Percentiles rank a stretch among this genome's conserved stretches.
phyloP scores from a whole-genome alignment of 2,329 filamentous ascomycete species.

The Rugonectria rugulosa region DNA sequence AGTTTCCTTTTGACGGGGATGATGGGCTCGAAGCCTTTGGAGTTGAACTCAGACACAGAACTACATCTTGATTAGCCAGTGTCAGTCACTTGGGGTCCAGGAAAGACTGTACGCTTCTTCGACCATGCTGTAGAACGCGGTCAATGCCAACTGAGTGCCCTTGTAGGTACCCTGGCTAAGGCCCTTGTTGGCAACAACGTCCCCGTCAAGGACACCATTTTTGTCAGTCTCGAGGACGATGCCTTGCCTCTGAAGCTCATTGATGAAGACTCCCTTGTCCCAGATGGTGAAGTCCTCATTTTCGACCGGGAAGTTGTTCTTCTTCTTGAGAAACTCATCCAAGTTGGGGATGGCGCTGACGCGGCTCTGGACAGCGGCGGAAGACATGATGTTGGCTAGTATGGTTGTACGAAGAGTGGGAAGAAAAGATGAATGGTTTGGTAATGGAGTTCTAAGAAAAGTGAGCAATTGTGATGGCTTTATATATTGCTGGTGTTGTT shows the following conservation, averaged over 20 bases:
- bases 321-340: too few relatives aligned
- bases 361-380: too few relatives aligned
- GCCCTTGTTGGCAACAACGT: slow-evolving; percentile 2
- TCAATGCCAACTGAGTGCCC: slow-evolving; percentile 21
- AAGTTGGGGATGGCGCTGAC: too few relatives aligned
- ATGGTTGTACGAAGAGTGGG: too few relatives aligned
- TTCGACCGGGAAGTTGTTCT: too few relatives aligned
- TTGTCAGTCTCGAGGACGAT: slow-evolving; percentile 20
- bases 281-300: too few relatives aligned
- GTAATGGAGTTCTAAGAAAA: too few relatives aligned
- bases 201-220: background rate
- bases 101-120: slow-evolving; percentile 15
- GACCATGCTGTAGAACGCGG: slow-evolving; percentile 22
- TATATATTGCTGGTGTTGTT: too few relatives aligned
- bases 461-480: too few relatives aligned
- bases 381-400: too few relatives aligned
- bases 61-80: background rate
- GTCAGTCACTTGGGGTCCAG: rapidly evolving
- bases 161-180: slow-evolving; percentile 20
- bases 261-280: slow-evolving; percentile 27
- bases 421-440: too few relatives aligned
- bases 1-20: slow-evolving; percentile 18
- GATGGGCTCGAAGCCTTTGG: slow-evolving; percentile 14
- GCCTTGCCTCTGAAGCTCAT: slow-evolving; percentile 19
- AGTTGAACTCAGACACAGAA: slow-evolving; percentile 12